phyloP scores from a whole-genome alignment of 2,329 filamentous ascomycete genomes.

The Penicillium sp. region DNA sequence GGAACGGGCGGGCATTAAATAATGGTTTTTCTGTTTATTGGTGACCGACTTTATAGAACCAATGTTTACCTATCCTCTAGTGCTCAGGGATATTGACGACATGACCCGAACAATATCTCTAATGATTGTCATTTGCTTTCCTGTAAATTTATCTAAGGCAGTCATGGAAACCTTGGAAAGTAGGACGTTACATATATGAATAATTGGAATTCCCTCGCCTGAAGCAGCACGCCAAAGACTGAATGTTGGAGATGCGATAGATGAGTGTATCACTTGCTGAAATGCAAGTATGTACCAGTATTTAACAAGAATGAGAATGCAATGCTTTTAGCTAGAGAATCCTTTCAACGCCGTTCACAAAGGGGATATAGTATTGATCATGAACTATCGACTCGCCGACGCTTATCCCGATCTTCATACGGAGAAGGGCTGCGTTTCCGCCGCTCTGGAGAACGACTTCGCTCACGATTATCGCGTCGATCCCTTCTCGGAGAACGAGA shows the following conservation, averaged over 20 bases:
- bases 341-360: neutral
- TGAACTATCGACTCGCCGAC: constrained; percentile 37
- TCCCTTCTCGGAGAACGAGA: constrained; percentile 53
- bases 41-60: neutral
- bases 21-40: neutral
- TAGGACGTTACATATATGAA: no score
- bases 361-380: constrained; percentile 11
- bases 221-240: no score
- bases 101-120: no score
- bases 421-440: constrained; percentile 47
- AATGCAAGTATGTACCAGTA: neutral
- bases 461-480: constrained; percentile 47
- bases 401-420: constrained; percentile 44
- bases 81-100: no score
- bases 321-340: neutral
- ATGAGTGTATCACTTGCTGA: neutral
- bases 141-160: no score
- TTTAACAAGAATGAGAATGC: neutral
- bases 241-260: neutral
- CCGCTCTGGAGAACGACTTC: constrained; percentile 50
- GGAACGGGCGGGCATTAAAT: constrained; percentile 59
- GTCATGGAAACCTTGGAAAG: no score
- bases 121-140: no score
- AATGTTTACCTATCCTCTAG: no score
- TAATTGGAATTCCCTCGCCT: no score